Conservation (phyloP, 2,329 filamentous ascomycete genomes). For the Alternaria alternata region DNA sequence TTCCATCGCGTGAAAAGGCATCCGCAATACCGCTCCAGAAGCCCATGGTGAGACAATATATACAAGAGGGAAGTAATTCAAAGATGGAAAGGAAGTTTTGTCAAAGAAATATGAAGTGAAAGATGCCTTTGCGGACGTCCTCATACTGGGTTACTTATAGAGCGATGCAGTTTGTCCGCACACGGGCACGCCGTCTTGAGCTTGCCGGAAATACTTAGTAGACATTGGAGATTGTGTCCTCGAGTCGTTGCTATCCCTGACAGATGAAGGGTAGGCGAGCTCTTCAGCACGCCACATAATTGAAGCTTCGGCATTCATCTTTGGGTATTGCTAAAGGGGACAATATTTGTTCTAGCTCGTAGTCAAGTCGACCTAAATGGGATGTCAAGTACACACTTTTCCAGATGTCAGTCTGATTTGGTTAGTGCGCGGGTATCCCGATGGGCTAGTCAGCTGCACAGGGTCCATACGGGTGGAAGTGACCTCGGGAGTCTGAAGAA, state of each 20-base stretch:
- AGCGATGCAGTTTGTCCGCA: too few species aligned
- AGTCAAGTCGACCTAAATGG: background rate
- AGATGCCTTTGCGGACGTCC: too few species aligned
- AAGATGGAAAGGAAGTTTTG: too few species aligned
- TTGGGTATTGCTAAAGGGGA: background rate
- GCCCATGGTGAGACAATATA: too few species aligned
- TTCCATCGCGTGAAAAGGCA: background rate
- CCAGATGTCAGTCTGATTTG: background rate
- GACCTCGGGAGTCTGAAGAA: too few species aligned
- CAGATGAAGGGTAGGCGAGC: background rate
- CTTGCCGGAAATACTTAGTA: too few species aligned
- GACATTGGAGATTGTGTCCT: background rate
- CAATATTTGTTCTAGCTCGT: background rate
- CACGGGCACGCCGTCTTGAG: too few species aligned
- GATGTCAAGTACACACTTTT: background rate
- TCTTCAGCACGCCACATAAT: background rate
- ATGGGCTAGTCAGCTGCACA: background rate
- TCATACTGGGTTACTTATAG: too few species aligned
- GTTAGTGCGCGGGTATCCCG: background rate
- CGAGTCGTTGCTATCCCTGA: background rate
- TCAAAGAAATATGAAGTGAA: too few species aligned
- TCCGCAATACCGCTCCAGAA: background rate
- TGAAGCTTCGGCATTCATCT: background rate
- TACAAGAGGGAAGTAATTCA: too few species aligned
- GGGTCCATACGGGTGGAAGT: too few species aligned